These are phyloP conservation scores for Phyllosticta paracitricarpa DNA, from an alignment of 2,329 filamentous ascomycete genomes.

Conservation along the genomic window DNA sequence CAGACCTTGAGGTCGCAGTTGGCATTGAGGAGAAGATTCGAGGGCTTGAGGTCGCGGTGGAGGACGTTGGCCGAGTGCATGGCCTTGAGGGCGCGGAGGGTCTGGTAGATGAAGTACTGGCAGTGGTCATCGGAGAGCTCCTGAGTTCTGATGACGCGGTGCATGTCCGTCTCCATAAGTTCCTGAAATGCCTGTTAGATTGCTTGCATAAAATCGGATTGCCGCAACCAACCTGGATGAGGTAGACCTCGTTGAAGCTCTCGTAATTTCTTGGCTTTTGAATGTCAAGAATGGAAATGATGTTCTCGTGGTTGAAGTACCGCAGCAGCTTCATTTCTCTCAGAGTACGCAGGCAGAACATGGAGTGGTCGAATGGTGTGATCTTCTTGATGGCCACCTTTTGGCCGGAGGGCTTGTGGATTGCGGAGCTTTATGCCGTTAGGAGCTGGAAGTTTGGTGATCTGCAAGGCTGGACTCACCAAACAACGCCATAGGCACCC, in stretches of 20 bases:
- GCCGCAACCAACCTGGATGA: slow-evolving; percentile 65
- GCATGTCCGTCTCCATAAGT: slow-evolving; percentile 99
- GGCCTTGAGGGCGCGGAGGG: slow-evolving; percentile 89
- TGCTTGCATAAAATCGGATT: background rate
- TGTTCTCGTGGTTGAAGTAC: slow-evolving; percentile 99
- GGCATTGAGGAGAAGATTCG: slow-evolving; percentile 90
- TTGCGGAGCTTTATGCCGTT: slow-evolving; percentile 60
- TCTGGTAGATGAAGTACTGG: slow-evolving; percentile 99
- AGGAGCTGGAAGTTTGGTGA: slow-evolving; percentile 11
- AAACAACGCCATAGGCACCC: slow-evolving; percentile 96
- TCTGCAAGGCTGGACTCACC: slow-evolving; percentile 49
- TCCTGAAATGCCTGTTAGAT: slow-evolving; percentile 47
- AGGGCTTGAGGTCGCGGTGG: slow-evolving; percentile 94
- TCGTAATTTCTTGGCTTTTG: slow-evolving; percentile 96
- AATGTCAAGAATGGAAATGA: slow-evolving; percentile 98
- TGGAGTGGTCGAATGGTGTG: slow-evolving; percentile 96
- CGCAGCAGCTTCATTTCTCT: slow-evolving; percentile 98
- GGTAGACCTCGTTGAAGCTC: slow-evolving; percentile 92
- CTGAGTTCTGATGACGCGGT: slow-evolving; percentile 95
- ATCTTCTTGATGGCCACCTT: slow-evolving; percentile 99
- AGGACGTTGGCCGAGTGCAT: slow-evolving; percentile 99
- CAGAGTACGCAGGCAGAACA: slow-evolving; percentile 93
- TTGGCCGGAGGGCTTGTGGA: slow-evolving; percentile 95
- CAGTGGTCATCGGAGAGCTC: slow-evolving; percentile 98
- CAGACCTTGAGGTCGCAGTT: slow-evolving; percentile 99